These are phyloP conservation scores for Colletotrichum incanum DNA, from an alignment of 2,329 filamentous ascomycete species.

Conservation along the genomic window DNA sequence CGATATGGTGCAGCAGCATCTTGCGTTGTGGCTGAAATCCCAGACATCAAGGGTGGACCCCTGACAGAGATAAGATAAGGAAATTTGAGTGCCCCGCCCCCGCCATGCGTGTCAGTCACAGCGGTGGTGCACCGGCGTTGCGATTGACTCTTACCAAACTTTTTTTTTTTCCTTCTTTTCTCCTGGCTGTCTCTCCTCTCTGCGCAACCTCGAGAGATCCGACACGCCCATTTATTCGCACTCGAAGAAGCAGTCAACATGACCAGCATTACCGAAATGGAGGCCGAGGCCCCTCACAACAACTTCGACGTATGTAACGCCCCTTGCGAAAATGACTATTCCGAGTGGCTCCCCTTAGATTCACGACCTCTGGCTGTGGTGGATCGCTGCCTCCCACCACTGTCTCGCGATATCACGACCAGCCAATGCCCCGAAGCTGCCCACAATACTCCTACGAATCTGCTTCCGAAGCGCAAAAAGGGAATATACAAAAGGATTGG, in stretches of 20 bases:
- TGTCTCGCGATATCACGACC: slow-evolving; percentile 7
- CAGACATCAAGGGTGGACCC: not conserved
- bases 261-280: slow-evolving; percentile 25
- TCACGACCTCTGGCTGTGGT: not conserved
- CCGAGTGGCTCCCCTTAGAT: not conserved
- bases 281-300: slow-evolving; percentile 55
- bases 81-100: slow-evolving; percentile 20
- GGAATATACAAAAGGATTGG: not conserved
- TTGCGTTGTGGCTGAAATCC: not conserved
- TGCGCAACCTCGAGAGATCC: not conserved
- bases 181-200: not conserved
- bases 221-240: not conserved
- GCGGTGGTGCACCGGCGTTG: not conserved
- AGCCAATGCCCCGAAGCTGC: not conserved
- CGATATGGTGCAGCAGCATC: not conserved
- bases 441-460: not conserved
- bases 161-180: slow-evolving; percentile 8
- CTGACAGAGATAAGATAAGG: slow-evolving; percentile 17
- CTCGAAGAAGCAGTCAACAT: slow-evolving; percentile 13
- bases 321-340: not conserved
- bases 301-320: slow-evolving; percentile 54
- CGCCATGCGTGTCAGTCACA: slow-evolving; percentile 3
- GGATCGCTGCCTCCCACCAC: slow-evolving; percentile 15
- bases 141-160: slow-evolving; percentile 5
- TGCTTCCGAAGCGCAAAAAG: not conserved